Evolutionary conservation across 148 eudicot species (phyloP).

Genomic region (Rhododendron simsii): DNA sequence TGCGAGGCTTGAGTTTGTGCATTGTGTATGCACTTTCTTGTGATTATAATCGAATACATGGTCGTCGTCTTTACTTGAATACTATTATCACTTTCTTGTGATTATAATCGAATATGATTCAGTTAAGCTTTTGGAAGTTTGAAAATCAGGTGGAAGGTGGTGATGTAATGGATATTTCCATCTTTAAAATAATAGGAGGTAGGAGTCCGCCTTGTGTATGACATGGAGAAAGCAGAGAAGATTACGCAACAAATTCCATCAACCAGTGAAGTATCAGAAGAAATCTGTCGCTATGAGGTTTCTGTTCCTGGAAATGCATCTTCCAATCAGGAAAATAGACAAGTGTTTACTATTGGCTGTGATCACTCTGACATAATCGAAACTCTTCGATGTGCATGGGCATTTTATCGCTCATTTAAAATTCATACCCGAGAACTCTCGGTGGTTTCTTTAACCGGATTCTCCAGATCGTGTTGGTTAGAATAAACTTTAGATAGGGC

Average conservation of each 20-base stretch:
- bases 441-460: too few species aligned
- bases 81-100: background rate
- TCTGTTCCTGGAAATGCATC: background rate
- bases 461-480: too few species aligned
- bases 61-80: background rate
- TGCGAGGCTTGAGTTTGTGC: background rate
- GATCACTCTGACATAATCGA: too few species aligned
- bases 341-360: background rate
- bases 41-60: too few species aligned
- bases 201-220: background rate
- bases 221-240: background rate
- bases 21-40: background rate
- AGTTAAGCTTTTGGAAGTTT: constrained; percentile 3
- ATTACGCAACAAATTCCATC: background rate
- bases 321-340: background rate
- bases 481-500: too few species aligned
- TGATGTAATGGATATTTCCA: background rate
- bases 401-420: too few species aligned
- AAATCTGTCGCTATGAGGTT: background rate
- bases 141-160: constrained; percentile 4
- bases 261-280: background rate
- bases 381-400: too few species aligned
- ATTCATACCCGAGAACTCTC: too few species aligned
- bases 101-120: background rate
- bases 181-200: background rate